phyloP scores from a whole-genome alignment of 805 yeast species.

The Candida manassasensis region DNA sequence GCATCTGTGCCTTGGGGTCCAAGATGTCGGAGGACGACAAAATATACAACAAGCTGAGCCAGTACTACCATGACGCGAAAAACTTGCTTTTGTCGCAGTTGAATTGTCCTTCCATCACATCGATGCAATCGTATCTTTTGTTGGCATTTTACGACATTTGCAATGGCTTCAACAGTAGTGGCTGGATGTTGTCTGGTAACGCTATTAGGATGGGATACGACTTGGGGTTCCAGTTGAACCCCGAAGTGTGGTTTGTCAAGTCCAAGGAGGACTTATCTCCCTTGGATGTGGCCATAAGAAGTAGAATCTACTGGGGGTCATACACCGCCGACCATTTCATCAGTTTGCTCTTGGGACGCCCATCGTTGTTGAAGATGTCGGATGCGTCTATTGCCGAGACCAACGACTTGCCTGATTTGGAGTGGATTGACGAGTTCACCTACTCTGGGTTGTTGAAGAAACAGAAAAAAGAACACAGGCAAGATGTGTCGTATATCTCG shows the following conservation, averaged over 20 bases:
- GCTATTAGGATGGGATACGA: constrained; percentile 64
- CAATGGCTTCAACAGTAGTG: constrained; percentile 51
- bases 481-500: constrained; percentile 30
- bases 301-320: constrained; percentile 64
- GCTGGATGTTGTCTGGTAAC: constrained; percentile 61
- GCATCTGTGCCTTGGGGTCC: constrained; percentile 59
- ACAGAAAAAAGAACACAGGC: constrained; percentile 12
- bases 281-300: constrained; percentile 51
- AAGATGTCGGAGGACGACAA: constrained; percentile 42
- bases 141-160: constrained; percentile 60
- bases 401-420: constrained; percentile 55
- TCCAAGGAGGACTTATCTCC: constrained; percentile 34
- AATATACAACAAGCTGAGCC: constrained; percentile 36
- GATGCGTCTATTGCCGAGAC: constrained; percentile 60
- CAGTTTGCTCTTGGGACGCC: constrained; percentile 55
- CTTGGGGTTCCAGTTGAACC: constrained; percentile 59
- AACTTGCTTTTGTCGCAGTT: constrained; percentile 35
- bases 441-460: constrained; percentile 21
- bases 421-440: constrained; percentile 57
- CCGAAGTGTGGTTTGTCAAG: constrained; percentile 53
- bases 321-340: constrained; percentile 62
- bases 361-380: constrained; percentile 48
- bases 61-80: constrained; percentile 46
- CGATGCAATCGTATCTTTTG: constrained; percentile 54
- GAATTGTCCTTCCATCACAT: constrained; percentile 47